Evolutionary conservation across 176 grass and related monocot genomes (phyloP), one percentile per base, ranked within the genome.

Genomic region (Musa schizocarpa): DNA sequence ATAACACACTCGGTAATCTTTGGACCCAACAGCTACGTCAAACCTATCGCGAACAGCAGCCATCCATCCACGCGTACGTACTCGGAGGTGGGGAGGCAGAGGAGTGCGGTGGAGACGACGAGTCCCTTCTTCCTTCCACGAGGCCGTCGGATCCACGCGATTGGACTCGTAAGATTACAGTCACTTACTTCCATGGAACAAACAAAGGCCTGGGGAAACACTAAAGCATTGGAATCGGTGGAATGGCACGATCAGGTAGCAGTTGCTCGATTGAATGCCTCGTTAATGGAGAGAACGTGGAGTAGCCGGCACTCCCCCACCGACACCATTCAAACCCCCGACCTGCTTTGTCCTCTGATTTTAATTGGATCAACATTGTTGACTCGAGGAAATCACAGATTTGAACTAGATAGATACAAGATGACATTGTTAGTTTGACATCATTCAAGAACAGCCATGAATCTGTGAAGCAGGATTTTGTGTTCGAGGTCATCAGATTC

Each of bases 291-390:
- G 52, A 78, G 22, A 22, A 22, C 76, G 76, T 78, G 50, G 76
- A 51, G 57, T 78, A 1, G 16, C 64, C 76, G 76, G 52, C 76
- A 78, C 65, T 78, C 76, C 13, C 76, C 54, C 65, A 57, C 65
- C 65, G 76, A 78, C 76, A 69, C 9, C 52, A 77, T 51, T 56
- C 23, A 26, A 68, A 25, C 16, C 2, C 54, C 51, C 7, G 3
- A 78, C 49, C 63, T 16, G 11, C 52, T 64, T 66, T 10, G n/a
- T 43, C 34, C 34, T 43, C 4, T 43, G 34, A 5, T 43, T 43
- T 43, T 43, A 43, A 6, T 6, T 6, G 34, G 34, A 43, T 3
- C 34, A 43, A 43, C 34, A 6, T 0, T 43, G 34, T 43, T 43
- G 34, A 43, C 34, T 43, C 34, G 34, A 43, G 34, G 34, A 43